phyloP scores from a whole-genome alignment of 2,329 filamentous ascomycete genomes.

The Hymenoscyphus repandus region DNA sequence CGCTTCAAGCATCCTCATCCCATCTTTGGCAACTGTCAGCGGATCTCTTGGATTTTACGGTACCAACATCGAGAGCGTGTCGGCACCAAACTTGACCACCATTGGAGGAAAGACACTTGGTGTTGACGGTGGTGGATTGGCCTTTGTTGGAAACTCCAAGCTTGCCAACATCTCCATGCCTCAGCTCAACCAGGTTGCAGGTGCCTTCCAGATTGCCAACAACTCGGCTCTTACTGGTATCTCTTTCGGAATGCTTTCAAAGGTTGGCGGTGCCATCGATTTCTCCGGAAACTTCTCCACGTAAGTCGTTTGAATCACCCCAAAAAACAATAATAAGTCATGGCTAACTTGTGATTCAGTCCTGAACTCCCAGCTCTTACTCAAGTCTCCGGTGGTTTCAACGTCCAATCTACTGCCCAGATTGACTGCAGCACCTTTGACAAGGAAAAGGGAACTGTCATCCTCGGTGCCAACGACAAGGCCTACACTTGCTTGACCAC shows the following conservation, averaged over 20 bases:
- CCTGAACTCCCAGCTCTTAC: constrained; percentile 63
- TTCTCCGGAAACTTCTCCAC: constrained; percentile 77
- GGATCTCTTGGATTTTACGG: constrained; percentile 78
- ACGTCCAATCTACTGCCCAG: constrained; percentile 38
- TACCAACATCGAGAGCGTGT: constrained; percentile 62
- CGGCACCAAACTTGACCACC: constrained; percentile 64
- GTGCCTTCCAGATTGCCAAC: constrained; percentile 83
- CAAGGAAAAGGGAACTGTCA: constrained; percentile 24
- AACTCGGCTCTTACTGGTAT: constrained; percentile 70
- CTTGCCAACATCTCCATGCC: constrained; percentile 74
- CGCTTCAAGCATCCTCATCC: constrained; percentile 67
- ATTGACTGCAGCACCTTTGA: constrained; percentile 28
- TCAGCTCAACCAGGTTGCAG: constrained; percentile 60
- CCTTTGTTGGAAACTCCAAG: constrained; percentile 57
- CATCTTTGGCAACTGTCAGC: constrained; percentile 67
- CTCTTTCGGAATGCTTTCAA: constrained; percentile 63
- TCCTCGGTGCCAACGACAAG: constrained; percentile 38
- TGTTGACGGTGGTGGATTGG: constrained; percentile 44
- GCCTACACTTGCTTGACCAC: constrained; percentile 38
- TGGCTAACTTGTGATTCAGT: constrained; percentile 43
- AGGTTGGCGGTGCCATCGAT: constrained; percentile 74
- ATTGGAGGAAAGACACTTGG: constrained; percentile 38
- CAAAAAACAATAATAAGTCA: neutral
- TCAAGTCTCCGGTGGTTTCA: constrained; percentile 67
- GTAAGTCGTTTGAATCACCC: constrained; percentile 48